Evolutionary conservation across 2,329 filamentous ascomycete genomes (phyloP), one percentile per base, ranked within the genome.

Genomic region (Ceratocystis colombiana): DNA sequence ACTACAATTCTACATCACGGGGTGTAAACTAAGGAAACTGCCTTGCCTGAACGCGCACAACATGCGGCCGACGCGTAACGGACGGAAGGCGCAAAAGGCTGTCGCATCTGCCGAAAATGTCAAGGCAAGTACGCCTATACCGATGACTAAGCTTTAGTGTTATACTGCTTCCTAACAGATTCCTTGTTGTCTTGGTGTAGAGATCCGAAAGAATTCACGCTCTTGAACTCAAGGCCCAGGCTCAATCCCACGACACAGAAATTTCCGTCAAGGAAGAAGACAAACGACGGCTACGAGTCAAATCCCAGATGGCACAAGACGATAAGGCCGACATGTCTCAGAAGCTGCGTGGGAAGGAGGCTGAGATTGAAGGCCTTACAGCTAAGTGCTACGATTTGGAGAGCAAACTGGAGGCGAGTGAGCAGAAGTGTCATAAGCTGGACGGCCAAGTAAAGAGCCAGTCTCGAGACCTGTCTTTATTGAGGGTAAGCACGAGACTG

Each of bases 221-320:
- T 20, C 64, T 68, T n/a, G 57, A 76, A 82, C 45, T 80, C 82
- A 69, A 75, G 79, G 28, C 80, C 91, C 64, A 89, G 95, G 73
- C 76, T 88, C 68, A 83, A 83, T 71, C 89, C 92, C 73, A 84
- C 88, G 70, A 80, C 82, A 68, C 88, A 45, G 82, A 89, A 64
- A 78, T 87, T 10, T 79, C 95, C 66, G 77, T 84, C 70, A 88
- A 89, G 71, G 85, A 90, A 70, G 92, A 97, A 74, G 84, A 87
- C 68, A 79, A 84, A 48, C 85, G 92, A 61, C 82, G 86, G 69
- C 76, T 90, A 64, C 84, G 84, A 70, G 80, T 93, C 68, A 83
- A 86, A 69, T 80, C 86, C 65, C 77, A 92, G 65, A 76, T 91
- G n/a, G 78, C 89, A n/a, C 81, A 86, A 69, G 85, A 92, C 70